A percentile compares a stretch with the other conserved stretches of the same genome.
phyloP scores from a whole-genome alignment of 2,329 filamentous ascomycete species.

The Lanzia echinophila region DNA sequence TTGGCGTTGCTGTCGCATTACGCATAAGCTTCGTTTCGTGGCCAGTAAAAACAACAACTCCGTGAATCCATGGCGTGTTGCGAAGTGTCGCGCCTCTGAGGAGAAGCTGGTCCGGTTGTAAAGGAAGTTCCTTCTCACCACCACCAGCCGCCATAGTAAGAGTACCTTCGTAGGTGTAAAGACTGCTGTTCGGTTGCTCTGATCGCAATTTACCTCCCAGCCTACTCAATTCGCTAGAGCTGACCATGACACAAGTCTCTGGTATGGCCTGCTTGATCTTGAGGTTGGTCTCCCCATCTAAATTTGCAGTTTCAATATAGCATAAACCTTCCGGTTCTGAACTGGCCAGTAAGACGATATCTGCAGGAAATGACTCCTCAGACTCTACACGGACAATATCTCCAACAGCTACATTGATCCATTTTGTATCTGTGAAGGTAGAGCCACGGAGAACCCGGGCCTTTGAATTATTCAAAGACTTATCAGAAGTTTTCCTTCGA shows the following conservation, averaged over 20 bases:
- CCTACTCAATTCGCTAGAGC: conserved; percentile 75
- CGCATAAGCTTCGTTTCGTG: conserved; percentile 99
- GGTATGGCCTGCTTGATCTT: conserved; percentile 98
- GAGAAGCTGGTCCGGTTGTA: conserved; percentile 88
- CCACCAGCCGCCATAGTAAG: conserved; percentile 85
- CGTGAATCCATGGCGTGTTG: conserved; percentile 96
- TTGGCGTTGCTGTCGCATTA: conserved; percentile 92
- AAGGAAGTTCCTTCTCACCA: conserved; percentile 83
- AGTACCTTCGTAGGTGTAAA: conserved; percentile 97
- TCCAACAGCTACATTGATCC: conserved; percentile 89
- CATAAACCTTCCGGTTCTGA: conserved; percentile 96
- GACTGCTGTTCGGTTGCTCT: conserved; percentile 94
- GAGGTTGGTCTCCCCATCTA: conserved; percentile 95
- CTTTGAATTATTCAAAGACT: conserved; percentile 79
- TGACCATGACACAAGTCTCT: conserved; percentile 84
- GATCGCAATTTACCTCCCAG: conserved; percentile 83
- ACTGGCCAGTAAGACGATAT: conserved; percentile 84
- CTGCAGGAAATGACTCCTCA: conserved; percentile 90
- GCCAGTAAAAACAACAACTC: conserved; percentile 91
- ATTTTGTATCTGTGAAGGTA: conserved; percentile 77
- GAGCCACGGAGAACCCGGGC: conserved; percentile 78
- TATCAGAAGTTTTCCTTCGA: conserved; percentile 80
- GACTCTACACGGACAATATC: conserved; percentile 91
- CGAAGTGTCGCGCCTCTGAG: conserved; percentile 87
- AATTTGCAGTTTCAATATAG: conserved; percentile 96